Evolutionary conservation across 495 filamentous ascomycete species (phyloP).

Genomic region (Aspergillus mulundensis): DNA sequence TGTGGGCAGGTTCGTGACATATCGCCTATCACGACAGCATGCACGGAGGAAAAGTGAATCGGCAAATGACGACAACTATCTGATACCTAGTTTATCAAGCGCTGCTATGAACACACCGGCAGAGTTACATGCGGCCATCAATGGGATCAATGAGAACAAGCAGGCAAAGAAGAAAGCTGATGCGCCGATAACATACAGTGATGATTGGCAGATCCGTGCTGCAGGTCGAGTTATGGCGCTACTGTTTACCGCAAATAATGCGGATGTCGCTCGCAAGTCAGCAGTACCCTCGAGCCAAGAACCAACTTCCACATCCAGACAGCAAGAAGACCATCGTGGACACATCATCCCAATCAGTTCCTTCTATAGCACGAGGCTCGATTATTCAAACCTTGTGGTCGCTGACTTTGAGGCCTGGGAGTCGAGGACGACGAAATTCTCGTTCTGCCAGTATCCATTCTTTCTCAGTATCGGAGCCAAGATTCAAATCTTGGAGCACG

Average conservation of each 20-base stretch:
- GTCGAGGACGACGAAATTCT: slow-evolving; percentile 65
- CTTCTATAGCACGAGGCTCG: slow-evolving; percentile 84
- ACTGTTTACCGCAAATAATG: slow-evolving; percentile 79
- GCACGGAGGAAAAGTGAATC: slow-evolving; percentile 58
- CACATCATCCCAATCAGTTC: slow-evolving; percentile 72
- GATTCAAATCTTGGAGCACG: slow-evolving; percentile 87
- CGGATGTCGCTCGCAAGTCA: slow-evolving; percentile 32
- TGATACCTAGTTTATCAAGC: slow-evolving; percentile 67
- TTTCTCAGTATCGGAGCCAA: slow-evolving; percentile 92
- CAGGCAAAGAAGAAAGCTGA: slow-evolving; percentile 36
- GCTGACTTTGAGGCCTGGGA: slow-evolving; percentile 92
- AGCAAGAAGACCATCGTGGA: slow-evolving; percentile 48
- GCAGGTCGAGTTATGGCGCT: slow-evolving; percentile 78
- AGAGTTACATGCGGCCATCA: slow-evolving; percentile 78
- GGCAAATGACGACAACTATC: slow-evolving; percentile 52
- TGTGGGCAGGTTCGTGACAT: slow-evolving; percentile 74
- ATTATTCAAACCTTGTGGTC: slow-evolving; percentile 73
- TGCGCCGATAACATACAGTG: slow-evolving; percentile 62
- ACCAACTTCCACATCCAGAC: slow-evolving; percentile 25
- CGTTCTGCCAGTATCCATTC: slow-evolving; percentile 94
- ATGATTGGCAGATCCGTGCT: slow-evolving; percentile 90
- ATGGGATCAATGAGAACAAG: slow-evolving; percentile 49
- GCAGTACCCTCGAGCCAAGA: slow-evolving; percentile 20
- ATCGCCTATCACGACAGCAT: slow-evolving; percentile 71
- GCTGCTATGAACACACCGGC: slow-evolving; percentile 57